These are phyloP conservation scores for Hypomontagnella submonticulosa DNA, from an alignment of 495 filamentous ascomycete genomes.

Conservation along the genomic window DNA sequence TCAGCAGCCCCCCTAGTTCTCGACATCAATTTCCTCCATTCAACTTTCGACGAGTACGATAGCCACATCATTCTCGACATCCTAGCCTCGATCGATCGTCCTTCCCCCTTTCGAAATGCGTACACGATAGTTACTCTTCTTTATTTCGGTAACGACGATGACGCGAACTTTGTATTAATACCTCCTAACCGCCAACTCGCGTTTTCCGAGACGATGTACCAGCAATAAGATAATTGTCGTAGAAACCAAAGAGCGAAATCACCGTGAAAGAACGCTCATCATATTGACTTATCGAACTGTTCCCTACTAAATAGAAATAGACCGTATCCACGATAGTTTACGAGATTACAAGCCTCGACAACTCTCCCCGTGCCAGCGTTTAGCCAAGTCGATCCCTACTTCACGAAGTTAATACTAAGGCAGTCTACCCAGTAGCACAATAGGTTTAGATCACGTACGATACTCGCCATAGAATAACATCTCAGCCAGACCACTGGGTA, in stretches of 20 bases:
- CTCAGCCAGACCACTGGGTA: background rate
- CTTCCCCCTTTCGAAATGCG: background rate
- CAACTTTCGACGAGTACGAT: conserved; percentile 3
- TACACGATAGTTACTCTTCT: background rate
- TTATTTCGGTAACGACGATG: conserved; percentile 4
- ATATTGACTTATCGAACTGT: background rate
- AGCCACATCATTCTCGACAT: background rate
- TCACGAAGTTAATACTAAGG: conserved; percentile 1
- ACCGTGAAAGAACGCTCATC: background rate
- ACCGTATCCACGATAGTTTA: background rate
- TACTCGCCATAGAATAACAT: background rate
- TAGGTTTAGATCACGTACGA: background rate
- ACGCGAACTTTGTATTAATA: background rate
- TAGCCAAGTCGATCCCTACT: conserved; percentile 11
- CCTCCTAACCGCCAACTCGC: background rate
- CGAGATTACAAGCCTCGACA: conserved; percentile 12
- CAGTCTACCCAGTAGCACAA: background rate
- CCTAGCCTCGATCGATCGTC: conserved; percentile 1
- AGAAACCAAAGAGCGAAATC: background rate
- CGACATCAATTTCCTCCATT: conserved; percentile 4
- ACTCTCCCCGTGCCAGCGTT: background rate
- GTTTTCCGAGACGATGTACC: background rate
- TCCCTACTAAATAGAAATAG: background rate
- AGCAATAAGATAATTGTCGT: background rate
- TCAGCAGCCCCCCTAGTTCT: conserved; percentile 18